Evolutionary conservation across 1,284 basidiomycete species (phyloP).

Genomic region (Ceratobasidium sp.): DNA sequence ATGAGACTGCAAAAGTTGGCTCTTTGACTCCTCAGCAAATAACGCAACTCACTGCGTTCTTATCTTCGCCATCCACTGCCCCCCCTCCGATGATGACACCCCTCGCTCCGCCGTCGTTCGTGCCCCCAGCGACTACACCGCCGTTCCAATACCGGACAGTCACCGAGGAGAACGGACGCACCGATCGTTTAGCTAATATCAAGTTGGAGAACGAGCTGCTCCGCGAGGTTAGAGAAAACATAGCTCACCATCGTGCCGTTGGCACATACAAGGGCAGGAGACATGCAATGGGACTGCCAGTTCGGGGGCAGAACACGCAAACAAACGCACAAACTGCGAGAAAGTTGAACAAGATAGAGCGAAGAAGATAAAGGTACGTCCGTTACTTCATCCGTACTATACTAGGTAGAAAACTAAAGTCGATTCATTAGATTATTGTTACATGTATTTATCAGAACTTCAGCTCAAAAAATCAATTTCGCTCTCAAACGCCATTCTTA

Average conservation of each 20-base stretch:
- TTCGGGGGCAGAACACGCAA: conserved; percentile 89
- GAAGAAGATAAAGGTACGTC: conserved; percentile 54
- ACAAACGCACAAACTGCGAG: conserved; percentile 86
- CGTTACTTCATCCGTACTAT: not conserved
- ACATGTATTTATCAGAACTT: not conserved
- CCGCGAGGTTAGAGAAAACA: conserved; percentile 84
- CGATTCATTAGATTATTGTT: not conserved
- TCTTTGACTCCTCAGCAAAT: conserved; percentile 83
- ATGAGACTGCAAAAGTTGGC: conserved; percentile 79
- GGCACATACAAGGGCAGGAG: conserved; percentile 87
- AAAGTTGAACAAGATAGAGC: conserved; percentile 79
- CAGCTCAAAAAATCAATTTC: too few relatives aligned
- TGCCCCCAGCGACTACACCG: conserved; percentile 39
- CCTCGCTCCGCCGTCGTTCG: conserved; percentile 63
- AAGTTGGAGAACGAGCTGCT: conserved; percentile 85
- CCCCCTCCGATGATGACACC: conserved; percentile 69
- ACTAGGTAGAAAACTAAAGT: not conserved
- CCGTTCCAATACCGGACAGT: conserved; percentile 46
- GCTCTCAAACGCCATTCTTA: not conserved
- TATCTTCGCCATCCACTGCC: conserved; percentile 82
- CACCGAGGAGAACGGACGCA: conserved; percentile 33
- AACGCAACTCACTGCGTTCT: conserved; percentile 85
- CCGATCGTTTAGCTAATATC: conserved; percentile 73
- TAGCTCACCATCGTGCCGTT: conserved; percentile 88
- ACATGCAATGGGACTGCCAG: conserved; percentile 89